These are phyloP conservation scores for Cadophora sp. DNA, from an alignment of 2,329 filamentous ascomycete species.

Conservation along the genomic window DNA sequence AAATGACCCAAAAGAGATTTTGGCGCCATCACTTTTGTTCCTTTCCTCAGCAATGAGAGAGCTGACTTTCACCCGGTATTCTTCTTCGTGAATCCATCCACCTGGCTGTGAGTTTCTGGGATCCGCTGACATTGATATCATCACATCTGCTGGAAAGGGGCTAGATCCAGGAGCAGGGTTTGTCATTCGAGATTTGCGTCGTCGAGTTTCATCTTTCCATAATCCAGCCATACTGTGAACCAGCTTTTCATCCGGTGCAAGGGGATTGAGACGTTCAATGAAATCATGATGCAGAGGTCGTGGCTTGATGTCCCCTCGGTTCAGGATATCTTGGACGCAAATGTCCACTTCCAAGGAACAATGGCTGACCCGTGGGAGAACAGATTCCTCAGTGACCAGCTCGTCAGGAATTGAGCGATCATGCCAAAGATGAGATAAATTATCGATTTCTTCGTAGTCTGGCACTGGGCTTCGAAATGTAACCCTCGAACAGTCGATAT, in stretches of 20 bases:
- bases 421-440: constrained; percentile 77
- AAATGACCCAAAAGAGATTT: constrained; percentile 70
- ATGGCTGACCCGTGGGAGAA: constrained; percentile 80
- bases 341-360: constrained; percentile 92
- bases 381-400: constrained; percentile 65
- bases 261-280: constrained; percentile 70
- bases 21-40: constrained; percentile 50
- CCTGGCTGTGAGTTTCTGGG: constrained; percentile 72
- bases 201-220: constrained; percentile 87
- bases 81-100: constrained; percentile 93
- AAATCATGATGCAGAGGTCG: constrained; percentile 90
- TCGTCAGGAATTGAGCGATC: constrained; percentile 69
- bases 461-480: constrained; percentile 81
- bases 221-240: constrained; percentile 93
- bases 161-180: constrained; percentile 69
- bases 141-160: constrained; percentile 79
- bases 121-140: constrained; percentile 90
- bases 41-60: constrained; percentile 71
- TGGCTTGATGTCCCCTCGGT: constrained; percentile 76
- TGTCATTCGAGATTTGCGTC: constrained; percentile 76
- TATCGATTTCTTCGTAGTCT: constrained; percentile 64
- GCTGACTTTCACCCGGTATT: constrained; percentile 72
- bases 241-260: constrained; percentile 74
- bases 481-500: constrained; percentile 75
- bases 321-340: constrained; percentile 85